Evolutionary conservation across 176 grass and related monocot genomes (phyloP).

Genomic region (Bolboschoenus planiculmis): DNA sequence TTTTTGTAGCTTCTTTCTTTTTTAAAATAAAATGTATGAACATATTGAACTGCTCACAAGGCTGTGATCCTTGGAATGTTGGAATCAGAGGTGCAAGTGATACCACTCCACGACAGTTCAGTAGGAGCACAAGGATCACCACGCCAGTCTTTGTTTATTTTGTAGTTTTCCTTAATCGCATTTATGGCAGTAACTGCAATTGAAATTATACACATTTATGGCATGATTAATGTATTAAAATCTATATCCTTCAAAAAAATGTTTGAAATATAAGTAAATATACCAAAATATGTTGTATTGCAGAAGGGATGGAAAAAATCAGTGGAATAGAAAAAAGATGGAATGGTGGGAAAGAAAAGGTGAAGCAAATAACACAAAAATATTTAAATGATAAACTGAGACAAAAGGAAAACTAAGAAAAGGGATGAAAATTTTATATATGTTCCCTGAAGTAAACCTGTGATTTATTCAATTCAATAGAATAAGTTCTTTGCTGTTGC

Average conservation of each 20-base stretch:
- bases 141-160: conserved; percentile 24
- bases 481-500: too few species aligned
- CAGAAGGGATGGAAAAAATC: too few species aligned
- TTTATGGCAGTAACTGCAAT: not conserved
- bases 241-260: not conserved
- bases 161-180: conserved; percentile 23
- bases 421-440: too few species aligned
- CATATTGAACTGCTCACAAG: conserved; percentile 13
- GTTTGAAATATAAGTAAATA: not conserved
- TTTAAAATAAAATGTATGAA: not conserved
- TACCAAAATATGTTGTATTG: too few species aligned
- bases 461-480: too few species aligned
- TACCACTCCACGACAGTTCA: not conserved
- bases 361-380: not conserved
- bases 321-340: not conserved
- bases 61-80: conserved; percentile 22
- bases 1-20: not conserved
- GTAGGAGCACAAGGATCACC: conserved; percentile 33
- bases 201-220: not conserved
- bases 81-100: conserved; percentile 20
- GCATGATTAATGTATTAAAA: too few species aligned
- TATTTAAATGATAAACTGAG: too few species aligned
- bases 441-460: too few species aligned
- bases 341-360: not conserved
- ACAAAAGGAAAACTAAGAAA: too few species aligned